Evolutionary conservation across 2,329 filamentous ascomycete species (phyloP), one percentile per base, ranked within the genome.

Genomic region (Thelonectria discophora): DNA sequence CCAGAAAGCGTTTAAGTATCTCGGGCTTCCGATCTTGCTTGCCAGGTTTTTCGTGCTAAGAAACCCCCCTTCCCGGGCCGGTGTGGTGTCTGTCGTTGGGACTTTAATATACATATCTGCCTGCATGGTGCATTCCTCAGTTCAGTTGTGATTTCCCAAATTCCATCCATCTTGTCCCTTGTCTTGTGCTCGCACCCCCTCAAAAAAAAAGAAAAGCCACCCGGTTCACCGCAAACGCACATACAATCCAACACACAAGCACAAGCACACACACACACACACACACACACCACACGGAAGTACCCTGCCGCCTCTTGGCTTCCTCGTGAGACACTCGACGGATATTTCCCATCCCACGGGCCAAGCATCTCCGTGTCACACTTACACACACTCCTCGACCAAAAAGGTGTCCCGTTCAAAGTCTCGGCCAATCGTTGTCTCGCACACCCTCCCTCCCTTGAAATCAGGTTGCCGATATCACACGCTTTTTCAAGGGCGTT

Each of bases 91-190:
- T 7, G 4, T 7, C 7, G 4, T 7, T 7, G 4, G 24, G 24
- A 24, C 24, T 24, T 24, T 24, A 4, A 24, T 24, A 24, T 24
- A 60, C 50, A 50, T 60, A 51, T 49, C 45, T 37, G 49, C 45
- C 50, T 50, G 45, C 57, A 50, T 60, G 50, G 45, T 60, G 39
- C 30, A n/a, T 45, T 54, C n/a, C n/a, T n/a, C n/a, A n/a, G n/a
- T n/a, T n/a, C n/a, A n/a, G n/a, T n/a, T n/a, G n/a, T n/a, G n/a
- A n/a, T n/a, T n/a, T n/a, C n/a, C n/a, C n/a, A n/a, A n/a, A n/a
- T n/a, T 18, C 42, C 18, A 48, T 39, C 57, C 21, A 50, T 49
- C 24, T 24, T 7, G 4, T 7, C 7, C 7, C 7, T 24, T 24
- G 4, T 24, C 24, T 24, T 24, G 24, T 24, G 24, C 24, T 24